phyloP scores from a whole-genome alignment of 75 land plant genomes.

The Selaginella moellendorffii region DNA sequence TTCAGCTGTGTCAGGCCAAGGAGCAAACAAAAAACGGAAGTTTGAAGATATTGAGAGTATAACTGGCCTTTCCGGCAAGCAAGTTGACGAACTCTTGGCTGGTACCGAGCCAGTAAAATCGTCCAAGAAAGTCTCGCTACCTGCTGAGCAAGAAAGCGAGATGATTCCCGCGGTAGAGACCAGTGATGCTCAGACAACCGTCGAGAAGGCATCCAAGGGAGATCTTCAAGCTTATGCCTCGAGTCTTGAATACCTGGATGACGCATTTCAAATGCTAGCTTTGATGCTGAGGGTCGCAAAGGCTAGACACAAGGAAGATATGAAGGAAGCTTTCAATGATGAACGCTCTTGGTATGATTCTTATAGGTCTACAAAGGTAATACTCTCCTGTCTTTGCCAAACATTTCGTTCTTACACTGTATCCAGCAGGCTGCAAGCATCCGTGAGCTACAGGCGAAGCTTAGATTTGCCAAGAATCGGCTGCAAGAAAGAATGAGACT shows the following conservation, averaged over 20 bases:
- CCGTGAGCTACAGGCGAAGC: slow-evolving; percentile 7
- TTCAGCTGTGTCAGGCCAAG: too few relatives aligned
- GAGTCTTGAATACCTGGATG: slow-evolving; percentile 26
- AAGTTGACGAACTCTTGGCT: too few relatives aligned
- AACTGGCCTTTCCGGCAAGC: too few relatives aligned
- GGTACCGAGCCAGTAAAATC: too few relatives aligned
- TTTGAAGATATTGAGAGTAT: too few relatives aligned
- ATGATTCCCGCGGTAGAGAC: too few relatives aligned
- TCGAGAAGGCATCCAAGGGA: not conserved
- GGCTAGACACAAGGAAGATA: slow-evolving; percentile 27
- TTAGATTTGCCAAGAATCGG: not conserved
- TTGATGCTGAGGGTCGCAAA: slow-evolving; percentile 28
- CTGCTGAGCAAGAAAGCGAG: too few relatives aligned
- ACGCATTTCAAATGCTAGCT: slow-evolving; percentile 21
- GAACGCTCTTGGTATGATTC: slow-evolving; percentile 22
- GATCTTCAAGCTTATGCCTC: slow-evolving; percentile 17
- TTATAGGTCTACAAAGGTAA: slow-evolving; percentile 15
- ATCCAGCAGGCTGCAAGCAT: slow-evolving; percentile 1
- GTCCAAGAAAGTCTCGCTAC: too few relatives aligned
- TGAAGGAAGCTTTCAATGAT: slow-evolving; percentile 29
- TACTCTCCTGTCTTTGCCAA: not conserved
- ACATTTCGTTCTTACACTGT: slow-evolving; percentile 1
- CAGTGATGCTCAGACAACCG: not conserved
- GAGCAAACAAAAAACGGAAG: too few relatives aligned
- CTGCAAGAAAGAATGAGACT: slow-evolving; percentile 2